These are phyloP conservation scores for Pelargonium exstipulatum DNA, from an alignment of 441 rosid species.

Conservation along the genomic window DNA sequence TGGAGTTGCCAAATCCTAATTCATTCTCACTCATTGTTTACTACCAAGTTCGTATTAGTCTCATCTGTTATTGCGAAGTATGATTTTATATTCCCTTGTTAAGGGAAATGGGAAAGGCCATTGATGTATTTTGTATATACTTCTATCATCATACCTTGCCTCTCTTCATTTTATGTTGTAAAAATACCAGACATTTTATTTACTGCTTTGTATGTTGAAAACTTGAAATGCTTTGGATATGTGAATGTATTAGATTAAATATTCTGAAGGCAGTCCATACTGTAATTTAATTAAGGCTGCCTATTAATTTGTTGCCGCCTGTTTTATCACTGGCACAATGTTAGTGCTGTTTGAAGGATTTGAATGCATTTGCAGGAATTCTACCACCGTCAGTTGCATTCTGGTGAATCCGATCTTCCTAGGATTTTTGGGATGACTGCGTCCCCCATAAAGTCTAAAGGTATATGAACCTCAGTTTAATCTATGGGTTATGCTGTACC, in stretches of 20 bases:
- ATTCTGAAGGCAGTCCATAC: not conserved
- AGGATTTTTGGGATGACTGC: conserved; percentile 95
- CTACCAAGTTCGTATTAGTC: not conserved
- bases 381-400: conserved; percentile 45
- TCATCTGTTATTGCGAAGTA: not conserved
- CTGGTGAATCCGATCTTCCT: conserved; percentile 45
- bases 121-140: too few relatives aligned
- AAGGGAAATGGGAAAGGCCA: not conserved
- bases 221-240: too few relatives aligned
- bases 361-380: conserved; percentile 55
- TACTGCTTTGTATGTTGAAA: too few relatives aligned
- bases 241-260: too few relatives aligned
- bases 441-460: conserved; percentile 76
- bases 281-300: not conserved
- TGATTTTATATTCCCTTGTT: not conserved
- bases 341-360: conserved; percentile 4
- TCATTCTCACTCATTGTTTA: not conserved
- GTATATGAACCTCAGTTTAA: conserved; percentile 29
- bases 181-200: too few relatives aligned
- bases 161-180: too few relatives aligned
- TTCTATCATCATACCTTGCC: too few relatives aligned
- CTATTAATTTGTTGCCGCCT: not conserved
- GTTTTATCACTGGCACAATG: not conserved
- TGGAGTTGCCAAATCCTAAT: not conserved
- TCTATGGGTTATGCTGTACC: not conserved